phyloP scores from a whole-genome alignment of 2,329 filamentous ascomycete species.

The Penicillium crustosum region DNA sequence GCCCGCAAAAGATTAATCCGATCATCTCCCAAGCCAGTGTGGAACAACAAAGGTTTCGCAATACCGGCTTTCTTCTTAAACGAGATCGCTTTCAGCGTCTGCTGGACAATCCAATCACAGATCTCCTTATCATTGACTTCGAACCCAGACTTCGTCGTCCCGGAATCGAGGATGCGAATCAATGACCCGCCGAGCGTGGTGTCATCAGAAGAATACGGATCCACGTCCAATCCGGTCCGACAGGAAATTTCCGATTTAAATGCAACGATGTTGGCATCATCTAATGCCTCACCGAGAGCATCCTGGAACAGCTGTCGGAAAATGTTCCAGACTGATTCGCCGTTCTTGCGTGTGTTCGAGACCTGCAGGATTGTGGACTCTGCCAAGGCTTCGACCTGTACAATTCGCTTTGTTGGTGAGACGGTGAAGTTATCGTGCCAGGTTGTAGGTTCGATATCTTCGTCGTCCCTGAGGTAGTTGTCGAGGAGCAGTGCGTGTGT shows the following conservation, averaged over 20 bases:
- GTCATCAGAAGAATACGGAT: conserved; percentile 49
- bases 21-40: conserved; percentile 78
- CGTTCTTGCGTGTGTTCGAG: conserved; percentile 34
- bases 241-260: conserved; percentile 88
- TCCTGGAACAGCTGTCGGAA: conserved; percentile 33
- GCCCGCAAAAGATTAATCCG: conserved; percentile 69
- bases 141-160: conserved; percentile 28
- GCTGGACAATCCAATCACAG: conserved; percentile 69
- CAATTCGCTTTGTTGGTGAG: conserved; percentile 68
- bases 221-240: conserved; percentile 68
- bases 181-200: conserved; percentile 33
- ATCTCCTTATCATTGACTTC: conserved; percentile 61
- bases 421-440: conserved; percentile 68
- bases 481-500: conserved; percentile 77
- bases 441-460: conserved; percentile 56
- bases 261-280: conserved; percentile 67
- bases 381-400: conserved; percentile 73
- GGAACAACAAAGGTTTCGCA: conserved; percentile 77
- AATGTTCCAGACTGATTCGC: conserved; percentile 26
- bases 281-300: conserved; percentile 57
- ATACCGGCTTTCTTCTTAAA: conserved; percentile 46
- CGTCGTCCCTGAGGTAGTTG: conserved; percentile 63
- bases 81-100: conserved; percentile 55
- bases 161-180: conserved; percentile 28
- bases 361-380: conserved; percentile 60